Evolutionary conservation across 225 moss, liverwort and hornwort genomes (phyloP), one percentile per base, ranked within the genome.

Genomic region (Physcomitrellopsis africana): DNA sequence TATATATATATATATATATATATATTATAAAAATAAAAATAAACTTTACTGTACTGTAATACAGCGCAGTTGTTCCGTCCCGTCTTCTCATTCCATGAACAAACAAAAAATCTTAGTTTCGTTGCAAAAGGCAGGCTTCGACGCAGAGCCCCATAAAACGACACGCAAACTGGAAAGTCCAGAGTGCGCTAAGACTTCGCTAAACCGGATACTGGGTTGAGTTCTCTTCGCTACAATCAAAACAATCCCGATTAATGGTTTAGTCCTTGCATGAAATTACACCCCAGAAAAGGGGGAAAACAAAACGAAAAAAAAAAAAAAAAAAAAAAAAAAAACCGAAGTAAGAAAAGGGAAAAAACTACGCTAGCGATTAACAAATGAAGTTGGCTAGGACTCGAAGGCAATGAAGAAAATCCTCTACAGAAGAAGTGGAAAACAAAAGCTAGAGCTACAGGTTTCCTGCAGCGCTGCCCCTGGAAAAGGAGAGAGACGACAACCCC

Each of bases 401-500:
- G 2, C 29, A 55, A 65, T 51, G 22, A 65, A 80, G 65, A 51
- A 80, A 80, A 76, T 75, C 80, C 80, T 76, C 75, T 49, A 15
- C 56, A 53, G 17, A 49, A 49, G 20, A 51, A 54, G 48, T 51
- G 19, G 19, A 44, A 51, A 70, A 49, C 26, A 51, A 51, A 65
- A 65, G 7, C 42, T 19, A 59, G 29, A 60, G 29, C 32, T 60
- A 71, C 70, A 47, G 60, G 81, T 76, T 81, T 59, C 72, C 76
- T 67, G 60, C 80, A 77, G 67, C 51, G 29, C 32, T 74, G 55
- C 63, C 63, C 45, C 56, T 22, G 48, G 64, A 13, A 41, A 24
- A 70, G 47, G 72, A 9, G 65, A 9, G 65, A 59, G 52, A 69
- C 32, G 70, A 79, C 51, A 74, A 66, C 59, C 10, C 57, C 11